Evolutionary conservation across 75 land plant genomes (phyloP), one percentile per base, ranked within the genome.

Genomic region (Adiantum capillusveneris): DNA sequence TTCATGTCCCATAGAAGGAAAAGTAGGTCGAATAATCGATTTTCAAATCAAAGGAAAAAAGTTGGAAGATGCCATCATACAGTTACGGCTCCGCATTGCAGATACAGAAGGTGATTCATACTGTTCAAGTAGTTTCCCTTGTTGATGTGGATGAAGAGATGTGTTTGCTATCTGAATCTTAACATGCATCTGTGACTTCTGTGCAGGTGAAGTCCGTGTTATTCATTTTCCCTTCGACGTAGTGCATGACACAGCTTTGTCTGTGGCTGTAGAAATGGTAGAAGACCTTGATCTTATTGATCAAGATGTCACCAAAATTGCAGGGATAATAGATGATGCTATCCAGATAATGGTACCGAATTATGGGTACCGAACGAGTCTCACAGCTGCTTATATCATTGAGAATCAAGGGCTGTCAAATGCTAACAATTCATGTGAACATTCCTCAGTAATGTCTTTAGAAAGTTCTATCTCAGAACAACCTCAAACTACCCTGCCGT

Each of bases 21-120:
- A 9, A 41, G 43, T 14, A 41, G 43, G 43, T 41, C 50, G 17
- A 14, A 17, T 2, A n/a, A 46, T 46, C 6, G 50, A n/a, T 5
- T 24, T 55, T 28, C 57, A 26, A 26, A 20, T 93, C 55, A 89
- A 84, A 53, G 98, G 98, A n/a, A 93, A 77, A 58, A 79, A 43
- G 57, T 59, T 65, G 52, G 87, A 89, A 25, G 80, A 89, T 73
- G 90, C 71, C 22, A 59, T 65, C 25, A 77, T 93, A 9, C 84
- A 83, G 41, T 65, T 93, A 29, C 74, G 96, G 41, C 89, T 93
- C 24, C 67, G 96, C 41, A 89, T 89, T 56, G 76, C 85, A 11
- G 90, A 69, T 56, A n/a, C n/a, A n/a, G 90, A 83, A 75, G 96
- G 96, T 88, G 25, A 63, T n/a, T n/a, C n/a, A n/a, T n/a, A n/a